Percentiles rank a stretch among this genome's conserved stretches.
Conservation (phyloP, 2,329 filamentous ascomycete species). For the Microsporum audouinii region DNA sequence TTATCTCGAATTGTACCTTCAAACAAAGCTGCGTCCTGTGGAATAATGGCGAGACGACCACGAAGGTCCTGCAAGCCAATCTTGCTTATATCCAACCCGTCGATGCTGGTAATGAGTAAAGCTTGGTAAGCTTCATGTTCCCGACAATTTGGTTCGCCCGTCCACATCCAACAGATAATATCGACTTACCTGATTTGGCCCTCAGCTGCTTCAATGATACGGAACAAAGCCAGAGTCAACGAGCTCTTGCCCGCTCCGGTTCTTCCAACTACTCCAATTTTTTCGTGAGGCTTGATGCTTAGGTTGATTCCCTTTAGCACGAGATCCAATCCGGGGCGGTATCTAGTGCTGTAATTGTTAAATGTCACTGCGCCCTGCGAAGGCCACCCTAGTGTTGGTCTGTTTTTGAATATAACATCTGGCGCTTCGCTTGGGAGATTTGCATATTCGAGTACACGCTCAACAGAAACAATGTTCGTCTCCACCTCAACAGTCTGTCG, state of each 20-base stretch:
- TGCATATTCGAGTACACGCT: conserved; percentile 93
- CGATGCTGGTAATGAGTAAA: conserved; percentile 50
- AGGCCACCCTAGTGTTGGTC: conserved; percentile 85
- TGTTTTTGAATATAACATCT: conserved; percentile 78
- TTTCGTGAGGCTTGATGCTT: conserved; percentile 90
- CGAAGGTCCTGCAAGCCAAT: conserved; percentile 86
- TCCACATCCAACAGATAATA: not conserved
- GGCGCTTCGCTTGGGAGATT: conserved; percentile 83
- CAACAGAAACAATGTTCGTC: conserved; percentile 98
- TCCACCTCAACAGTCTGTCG: conserved; percentile 98
- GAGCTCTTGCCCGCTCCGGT: conserved; percentile 96
- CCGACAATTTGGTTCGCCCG: not conserved
- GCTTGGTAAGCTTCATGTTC: conserved; percentile 5
- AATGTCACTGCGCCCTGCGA: conserved; percentile 79
- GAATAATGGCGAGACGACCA: conserved; percentile 85
- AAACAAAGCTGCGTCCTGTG: conserved; percentile 92
- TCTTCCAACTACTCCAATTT: conserved; percentile 92
- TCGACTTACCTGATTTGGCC: conserved; percentile 54
- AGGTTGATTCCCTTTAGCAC: conserved; percentile 88
- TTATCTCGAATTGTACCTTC: conserved; percentile 91
- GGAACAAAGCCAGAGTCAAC: conserved; percentile 81
- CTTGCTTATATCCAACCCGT: conserved; percentile 73
- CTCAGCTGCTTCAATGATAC: conserved; percentile 77
- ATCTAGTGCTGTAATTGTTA: conserved; percentile 86
- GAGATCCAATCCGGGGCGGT: conserved; percentile 77